Conservation (phyloP, 2,329 filamentous ascomycete species). For the Arthrinium puccinioides region DNA sequence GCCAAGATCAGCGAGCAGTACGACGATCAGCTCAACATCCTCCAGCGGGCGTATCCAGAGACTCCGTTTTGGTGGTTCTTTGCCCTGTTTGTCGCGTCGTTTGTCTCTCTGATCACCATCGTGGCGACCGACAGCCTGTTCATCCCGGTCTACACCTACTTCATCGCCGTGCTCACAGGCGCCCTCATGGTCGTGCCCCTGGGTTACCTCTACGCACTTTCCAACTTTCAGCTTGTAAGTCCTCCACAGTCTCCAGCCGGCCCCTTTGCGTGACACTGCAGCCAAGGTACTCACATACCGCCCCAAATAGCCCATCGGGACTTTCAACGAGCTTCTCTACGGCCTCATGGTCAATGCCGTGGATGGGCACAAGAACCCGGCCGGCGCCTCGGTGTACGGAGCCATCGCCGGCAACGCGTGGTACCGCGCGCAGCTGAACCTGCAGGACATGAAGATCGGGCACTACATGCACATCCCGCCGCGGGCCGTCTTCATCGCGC, state of each 20-base stretch:
- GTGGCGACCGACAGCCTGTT: conserved; percentile 44
- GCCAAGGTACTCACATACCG: conserved; percentile 1
- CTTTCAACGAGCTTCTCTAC: conserved; percentile 53
- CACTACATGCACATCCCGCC: conserved; percentile 58
- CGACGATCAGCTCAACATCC: conserved; percentile 49
- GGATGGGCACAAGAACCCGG: conserved; percentile 44
- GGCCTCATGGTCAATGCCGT: conserved; percentile 51
- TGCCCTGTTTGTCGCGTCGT: conserved; percentile 39
- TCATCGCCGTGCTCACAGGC: conserved; percentile 48
- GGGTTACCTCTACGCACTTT: conserved; percentile 52
- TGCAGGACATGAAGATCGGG: conserved; percentile 58
- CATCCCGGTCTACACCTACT: conserved; percentile 53
- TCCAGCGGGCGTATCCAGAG: conserved; percentile 50
- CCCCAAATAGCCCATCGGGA: conserved; percentile 40
- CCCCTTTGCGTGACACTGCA: not conserved
- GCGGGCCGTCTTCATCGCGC: conserved; percentile 51
- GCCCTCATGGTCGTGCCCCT: conserved; percentile 49
- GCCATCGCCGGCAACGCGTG: conserved; percentile 54
- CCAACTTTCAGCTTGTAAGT: conserved; percentile 37
- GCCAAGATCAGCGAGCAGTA: conserved; percentile 46
- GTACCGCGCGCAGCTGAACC: conserved; percentile 50
- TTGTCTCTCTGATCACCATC: conserved; percentile 39
- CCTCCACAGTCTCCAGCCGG: not conserved
- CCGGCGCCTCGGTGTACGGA: conserved; percentile 50
- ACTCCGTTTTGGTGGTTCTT: conserved; percentile 54